phyloP scores from a whole-genome alignment of 2,329 filamentous ascomycete species.

The Chaetomium sp. region DNA sequence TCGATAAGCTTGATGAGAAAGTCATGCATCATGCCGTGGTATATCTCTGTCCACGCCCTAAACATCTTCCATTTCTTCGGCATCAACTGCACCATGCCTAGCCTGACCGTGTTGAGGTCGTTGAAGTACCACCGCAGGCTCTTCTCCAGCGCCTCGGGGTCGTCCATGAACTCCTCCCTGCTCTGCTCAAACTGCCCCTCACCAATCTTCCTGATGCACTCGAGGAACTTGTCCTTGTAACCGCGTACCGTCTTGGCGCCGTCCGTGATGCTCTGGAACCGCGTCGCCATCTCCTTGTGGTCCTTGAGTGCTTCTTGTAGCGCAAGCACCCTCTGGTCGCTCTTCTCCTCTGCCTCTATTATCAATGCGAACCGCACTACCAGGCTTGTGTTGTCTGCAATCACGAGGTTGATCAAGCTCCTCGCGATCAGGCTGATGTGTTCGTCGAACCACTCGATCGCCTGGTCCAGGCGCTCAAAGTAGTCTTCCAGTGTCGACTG shows the following conservation, averaged over 20 bases:
- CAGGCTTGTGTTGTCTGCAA: constrained; percentile 82
- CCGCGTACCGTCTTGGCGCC: constrained; percentile 89
- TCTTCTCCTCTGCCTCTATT: constrained; percentile 95
- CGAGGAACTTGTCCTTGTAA: constrained; percentile 94
- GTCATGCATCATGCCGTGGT: constrained; percentile 94
- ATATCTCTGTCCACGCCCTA: constrained; percentile 85
- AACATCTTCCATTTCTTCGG: constrained; percentile 97
- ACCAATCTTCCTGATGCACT: constrained; percentile 73
- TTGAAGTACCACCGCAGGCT: constrained; percentile 96
- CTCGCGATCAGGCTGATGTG: constrained; percentile 87
- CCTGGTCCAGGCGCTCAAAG: constrained; percentile 81
- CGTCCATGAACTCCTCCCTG: constrained; percentile 75
- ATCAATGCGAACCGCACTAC: constrained; percentile 90
- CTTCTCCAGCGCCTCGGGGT: constrained; percentile 83
- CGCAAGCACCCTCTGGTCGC: constrained; percentile 86
- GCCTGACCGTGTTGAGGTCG: constrained; percentile 89
- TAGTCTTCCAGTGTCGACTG: constrained; percentile 86
- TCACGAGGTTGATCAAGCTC: constrained; percentile 84
- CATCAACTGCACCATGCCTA: constrained; percentile 89
- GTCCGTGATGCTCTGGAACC: constrained; percentile 93
- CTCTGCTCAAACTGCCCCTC: constrained; percentile 73
- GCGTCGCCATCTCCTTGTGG: constrained; percentile 88
- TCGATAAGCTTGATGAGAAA: constrained; percentile 83
- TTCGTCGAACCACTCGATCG: constrained; percentile 93
- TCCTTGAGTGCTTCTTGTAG: constrained; percentile 93